Conservation (phyloP, 257 asterid genomes). For the Avicennia marina region DNA sequence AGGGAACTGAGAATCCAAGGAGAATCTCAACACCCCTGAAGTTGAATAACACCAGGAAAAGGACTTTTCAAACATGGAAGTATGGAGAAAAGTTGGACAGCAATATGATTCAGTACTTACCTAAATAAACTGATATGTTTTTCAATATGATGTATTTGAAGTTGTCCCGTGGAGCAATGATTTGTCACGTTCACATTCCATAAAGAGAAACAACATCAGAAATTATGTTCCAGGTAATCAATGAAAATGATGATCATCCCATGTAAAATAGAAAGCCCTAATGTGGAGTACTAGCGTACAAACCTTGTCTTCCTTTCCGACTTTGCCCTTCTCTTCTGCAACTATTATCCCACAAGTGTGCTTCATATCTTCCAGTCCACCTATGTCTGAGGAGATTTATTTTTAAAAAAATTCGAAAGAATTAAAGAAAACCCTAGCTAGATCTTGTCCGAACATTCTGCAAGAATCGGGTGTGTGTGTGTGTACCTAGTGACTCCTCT, state of each 20-base stretch:
- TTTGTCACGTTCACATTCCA: conserved; percentile 42
- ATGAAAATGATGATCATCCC: not conserved
- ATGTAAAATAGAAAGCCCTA: conserved; percentile 24
- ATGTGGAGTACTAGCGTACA: not conserved
- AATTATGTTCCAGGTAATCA: conserved; percentile 3
- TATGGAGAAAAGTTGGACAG: too few species aligned
- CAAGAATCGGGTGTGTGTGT: not conserved
- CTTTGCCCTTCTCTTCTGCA: conserved; percentile 96
- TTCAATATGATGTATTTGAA: conserved; percentile 29
- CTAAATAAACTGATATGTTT: conserved; percentile 64
- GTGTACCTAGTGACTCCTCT: conserved; percentile 75
- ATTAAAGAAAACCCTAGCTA: conserved; percentile 5
- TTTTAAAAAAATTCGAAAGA: too few species aligned
- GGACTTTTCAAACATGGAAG: not conserved
- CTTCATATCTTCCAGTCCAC: conserved; percentile 91
- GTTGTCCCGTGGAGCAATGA: conserved; percentile 41
- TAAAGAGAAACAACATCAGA: conserved; percentile 32
- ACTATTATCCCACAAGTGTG: conserved; percentile 88
- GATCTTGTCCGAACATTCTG: too few species aligned
- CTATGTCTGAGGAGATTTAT: too few species aligned
- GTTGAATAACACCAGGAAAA: not conserved
- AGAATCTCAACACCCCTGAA: too few species aligned
- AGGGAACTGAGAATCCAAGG: conserved; percentile 36
- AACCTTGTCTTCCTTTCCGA: conserved; percentile 95
- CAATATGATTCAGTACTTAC: conserved; percentile 50